Conservation (phyloP, 2,329 filamentous ascomycete species). For the Colletotrichum graminicola region DNA sequence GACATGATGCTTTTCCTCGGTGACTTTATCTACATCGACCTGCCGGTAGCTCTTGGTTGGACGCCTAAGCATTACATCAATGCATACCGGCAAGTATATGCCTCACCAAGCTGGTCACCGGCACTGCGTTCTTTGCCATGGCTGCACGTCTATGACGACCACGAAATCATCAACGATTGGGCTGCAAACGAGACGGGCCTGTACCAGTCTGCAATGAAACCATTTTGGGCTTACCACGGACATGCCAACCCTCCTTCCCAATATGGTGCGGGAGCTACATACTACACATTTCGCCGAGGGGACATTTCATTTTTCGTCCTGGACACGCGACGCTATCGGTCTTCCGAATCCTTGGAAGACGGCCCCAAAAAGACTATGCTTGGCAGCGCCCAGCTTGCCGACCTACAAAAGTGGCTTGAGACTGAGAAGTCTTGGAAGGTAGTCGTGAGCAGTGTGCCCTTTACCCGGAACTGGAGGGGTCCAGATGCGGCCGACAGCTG, state of each 20-base stretch:
- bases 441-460: slow-evolving; percentile 73
- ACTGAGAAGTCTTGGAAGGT: slow-evolving; percentile 68
- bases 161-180: slow-evolving; percentile 80
- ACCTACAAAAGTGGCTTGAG: slow-evolving; percentile 69
- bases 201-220: slow-evolving; percentile 72
- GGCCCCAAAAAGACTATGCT: slow-evolving; percentile 67
- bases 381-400: slow-evolving; percentile 68
- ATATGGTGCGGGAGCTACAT: slow-evolving; percentile 62
- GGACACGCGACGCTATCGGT: slow-evolving; percentile 72
- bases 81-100: slow-evolving; percentile 73
- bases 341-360: slow-evolving; percentile 54
- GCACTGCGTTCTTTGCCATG: slow-evolving; percentile 65
- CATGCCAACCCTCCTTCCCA: slow-evolving; percentile 70
- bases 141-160: slow-evolving; percentile 79
- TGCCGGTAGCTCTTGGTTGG: slow-evolving; percentile 51
- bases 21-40: slow-evolving; percentile 74
- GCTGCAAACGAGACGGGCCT: slow-evolving; percentile 71
- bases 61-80: slow-evolving; percentile 39
- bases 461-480: slow-evolving; percentile 79
- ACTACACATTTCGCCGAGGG: slow-evolving; percentile 74
- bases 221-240: slow-evolving; percentile 74
- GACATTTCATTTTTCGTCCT: slow-evolving; percentile 76
- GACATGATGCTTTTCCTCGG: slow-evolving; percentile 68
- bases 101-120: slow-evolving; percentile 71
- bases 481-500: slow-evolving; percentile 70